These are phyloP conservation scores for Closterium sp. DNA, from an alignment of 139 green algal genomes.

Conservation along the genomic window DNA sequence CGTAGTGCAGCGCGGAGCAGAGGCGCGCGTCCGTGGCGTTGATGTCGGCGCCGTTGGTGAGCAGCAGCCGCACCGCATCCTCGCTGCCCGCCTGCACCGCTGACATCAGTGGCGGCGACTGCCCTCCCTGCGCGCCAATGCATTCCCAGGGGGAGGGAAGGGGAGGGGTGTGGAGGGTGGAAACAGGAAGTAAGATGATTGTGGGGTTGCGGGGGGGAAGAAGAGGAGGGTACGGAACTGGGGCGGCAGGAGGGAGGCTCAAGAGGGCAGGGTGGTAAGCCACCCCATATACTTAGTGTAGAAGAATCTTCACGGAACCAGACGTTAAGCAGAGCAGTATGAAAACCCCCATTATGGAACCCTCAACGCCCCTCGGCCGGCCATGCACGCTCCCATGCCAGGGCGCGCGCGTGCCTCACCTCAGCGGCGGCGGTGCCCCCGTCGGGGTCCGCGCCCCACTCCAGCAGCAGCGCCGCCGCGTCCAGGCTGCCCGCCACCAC, in stretches of 20 bases:
- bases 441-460: slow-evolving; percentile 12
- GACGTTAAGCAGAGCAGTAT: no score
- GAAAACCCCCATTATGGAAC: no score
- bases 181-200: no score
- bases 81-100: slow-evolving; percentile 14
- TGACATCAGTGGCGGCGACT: slow-evolving; percentile 5
- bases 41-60: slow-evolving; percentile 16
- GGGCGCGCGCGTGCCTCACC: neutral
- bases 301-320: no score
- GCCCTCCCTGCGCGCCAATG: neutral
- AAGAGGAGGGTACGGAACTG: neutral
- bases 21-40: neutral
- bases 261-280: no score
- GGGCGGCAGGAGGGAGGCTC: no score
- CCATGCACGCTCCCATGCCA: neutral
- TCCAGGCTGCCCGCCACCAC: neutral
- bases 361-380: no score
- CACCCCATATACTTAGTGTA: no score
- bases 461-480: slow-evolving; percentile 17
- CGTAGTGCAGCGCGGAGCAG: slow-evolving; percentile 21
- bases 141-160: no score
- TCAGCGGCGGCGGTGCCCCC: neutral
- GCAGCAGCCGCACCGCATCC: slow-evolving; percentile 14
- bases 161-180: no score
- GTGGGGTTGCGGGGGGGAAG: neutral